A percentile compares a stretch with the other conserved stretches of the same genome.
Evolutionary conservation across 352 stramenopile genomes (phyloP).

Genomic region (Phytophthora rubi): DNA sequence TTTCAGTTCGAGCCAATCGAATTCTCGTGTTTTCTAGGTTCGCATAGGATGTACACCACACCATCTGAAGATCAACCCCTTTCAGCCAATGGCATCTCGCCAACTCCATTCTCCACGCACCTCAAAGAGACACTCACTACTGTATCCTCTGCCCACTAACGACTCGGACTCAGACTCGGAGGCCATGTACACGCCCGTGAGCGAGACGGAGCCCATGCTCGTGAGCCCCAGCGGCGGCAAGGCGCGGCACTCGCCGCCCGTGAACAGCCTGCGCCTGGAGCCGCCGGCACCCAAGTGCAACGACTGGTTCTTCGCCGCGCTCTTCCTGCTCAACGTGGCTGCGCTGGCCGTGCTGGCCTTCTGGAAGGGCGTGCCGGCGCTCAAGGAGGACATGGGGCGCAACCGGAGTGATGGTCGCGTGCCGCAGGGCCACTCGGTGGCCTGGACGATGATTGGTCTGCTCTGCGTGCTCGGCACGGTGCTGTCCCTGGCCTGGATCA

Average conservation of each 20-base stretch:
- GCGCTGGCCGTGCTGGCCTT: constrained; percentile 71
- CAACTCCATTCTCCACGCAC: not conserved
- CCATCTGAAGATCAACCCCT: not conserved
- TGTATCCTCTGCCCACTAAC: not conserved
- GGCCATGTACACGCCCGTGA: constrained; percentile 77
- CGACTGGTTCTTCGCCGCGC: constrained; percentile 70
- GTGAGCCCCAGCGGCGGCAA: constrained; percentile 46
- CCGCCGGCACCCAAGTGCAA: constrained; percentile 68
- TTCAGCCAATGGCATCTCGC: not conserved
- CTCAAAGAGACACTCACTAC: not conserved
- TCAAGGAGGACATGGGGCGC: constrained; percentile 47
- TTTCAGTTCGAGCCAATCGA: too few relatives aligned
- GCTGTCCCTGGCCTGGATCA: constrained; percentile 80
- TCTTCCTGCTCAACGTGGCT: constrained; percentile 73
- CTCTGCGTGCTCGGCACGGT: constrained; percentile 59
- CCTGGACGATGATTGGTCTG: constrained; percentile 58
- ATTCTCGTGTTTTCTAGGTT: too few relatives aligned
- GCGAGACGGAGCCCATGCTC: constrained; percentile 84
- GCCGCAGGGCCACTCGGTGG: constrained; percentile 45
- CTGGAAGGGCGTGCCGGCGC: constrained; percentile 69
- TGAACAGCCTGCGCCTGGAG: constrained; percentile 74
- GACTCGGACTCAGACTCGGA: constrained; percentile 37
- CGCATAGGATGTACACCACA: not conserved
- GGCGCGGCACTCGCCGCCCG: constrained; percentile 31
- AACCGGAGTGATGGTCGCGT: constrained; percentile 33